Evolutionary conservation across 176 grass and related monocot species (phyloP).

Genomic region (Phoenix dactylifera): DNA sequence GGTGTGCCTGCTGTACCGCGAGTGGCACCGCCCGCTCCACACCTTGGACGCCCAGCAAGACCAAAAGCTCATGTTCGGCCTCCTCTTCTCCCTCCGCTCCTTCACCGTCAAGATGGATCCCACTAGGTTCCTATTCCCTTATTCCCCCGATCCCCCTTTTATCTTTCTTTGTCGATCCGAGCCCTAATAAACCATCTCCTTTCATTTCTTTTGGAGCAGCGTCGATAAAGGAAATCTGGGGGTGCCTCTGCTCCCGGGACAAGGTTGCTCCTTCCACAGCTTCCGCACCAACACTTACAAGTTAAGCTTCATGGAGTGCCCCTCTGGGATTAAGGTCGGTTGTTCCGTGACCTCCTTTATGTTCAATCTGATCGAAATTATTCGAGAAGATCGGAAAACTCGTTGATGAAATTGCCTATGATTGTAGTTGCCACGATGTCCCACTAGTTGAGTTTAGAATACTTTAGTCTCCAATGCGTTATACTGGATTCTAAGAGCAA

Average conservation of each 20-base stretch:
- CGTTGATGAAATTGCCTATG: too few relatives aligned
- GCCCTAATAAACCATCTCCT: neutral
- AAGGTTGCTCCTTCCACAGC: slow-evolving; percentile 79
- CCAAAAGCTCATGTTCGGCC: slow-evolving; percentile 94
- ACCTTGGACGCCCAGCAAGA: slow-evolving; percentile 69
- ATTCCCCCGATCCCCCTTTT: neutral
- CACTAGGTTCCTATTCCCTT: slow-evolving; percentile 27
- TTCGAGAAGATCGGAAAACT: too few relatives aligned
- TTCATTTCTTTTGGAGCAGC: slow-evolving; percentile 20
- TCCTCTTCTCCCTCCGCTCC: slow-evolving; percentile 88
- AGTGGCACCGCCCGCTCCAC: slow-evolving; percentile 79
- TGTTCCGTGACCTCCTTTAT: neutral
- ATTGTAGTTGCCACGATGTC: too few relatives aligned
- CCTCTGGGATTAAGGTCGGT: slow-evolving; percentile 79
- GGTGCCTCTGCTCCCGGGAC: slow-evolving; percentile 67
- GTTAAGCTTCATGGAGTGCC: slow-evolving; percentile 83
- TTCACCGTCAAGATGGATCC: slow-evolving; percentile 93
- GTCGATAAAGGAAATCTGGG: slow-evolving; percentile 70
- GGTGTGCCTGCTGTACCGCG: slow-evolving; percentile 82
- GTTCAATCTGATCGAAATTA: too few relatives aligned
- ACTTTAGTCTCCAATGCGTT: too few relatives aligned
- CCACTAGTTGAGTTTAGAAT: too few relatives aligned
- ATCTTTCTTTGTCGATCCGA: neutral
- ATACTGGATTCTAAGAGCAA: too few relatives aligned
- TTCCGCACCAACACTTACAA: slow-evolving; percentile 92